Conservation (phyloP, 2,329 filamentous ascomycete genomes). For the Phialocephala subalpina region DNA sequence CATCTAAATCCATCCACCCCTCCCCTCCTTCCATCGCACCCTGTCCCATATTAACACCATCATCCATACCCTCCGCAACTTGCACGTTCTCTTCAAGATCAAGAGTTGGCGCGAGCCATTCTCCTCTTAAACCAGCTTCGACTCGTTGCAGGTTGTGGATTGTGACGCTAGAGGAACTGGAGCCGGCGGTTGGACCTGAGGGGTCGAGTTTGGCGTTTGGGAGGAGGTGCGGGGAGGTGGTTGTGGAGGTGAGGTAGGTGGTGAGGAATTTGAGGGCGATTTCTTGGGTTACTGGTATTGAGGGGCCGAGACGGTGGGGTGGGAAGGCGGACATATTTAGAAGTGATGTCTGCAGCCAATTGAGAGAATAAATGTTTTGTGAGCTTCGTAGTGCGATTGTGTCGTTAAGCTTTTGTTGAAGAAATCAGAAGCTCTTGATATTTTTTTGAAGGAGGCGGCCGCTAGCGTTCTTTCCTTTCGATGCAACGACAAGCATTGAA, state of each 20-base stretch:
- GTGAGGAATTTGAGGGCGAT: slow-evolving; percentile 43
- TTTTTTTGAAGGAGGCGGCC: slow-evolving; percentile 31
- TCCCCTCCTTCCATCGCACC: slow-evolving; percentile 40
- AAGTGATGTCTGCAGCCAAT: not conserved
- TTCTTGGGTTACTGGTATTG: slow-evolving; percentile 38
- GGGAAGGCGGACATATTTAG: slow-evolving; percentile 43
- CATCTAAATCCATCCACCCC: slow-evolving; percentile 47
- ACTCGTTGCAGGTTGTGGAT: slow-evolving; percentile 61
- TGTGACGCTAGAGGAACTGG: slow-evolving; percentile 48
- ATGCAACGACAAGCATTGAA: slow-evolving; percentile 6
- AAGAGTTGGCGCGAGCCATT: slow-evolving; percentile 52
- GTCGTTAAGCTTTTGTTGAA: not conserved
- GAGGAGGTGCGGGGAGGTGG: slow-evolving; percentile 40
- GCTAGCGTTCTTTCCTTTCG: slow-evolving; percentile 37
- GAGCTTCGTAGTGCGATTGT: slow-evolving; percentile 11
- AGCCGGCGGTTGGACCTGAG: slow-evolving; percentile 41
- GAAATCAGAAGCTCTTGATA: slow-evolving; percentile 6
- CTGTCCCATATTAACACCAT: slow-evolving; percentile 34
- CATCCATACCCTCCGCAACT: slow-evolving; percentile 39
- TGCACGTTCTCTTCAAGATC: slow-evolving; percentile 45
- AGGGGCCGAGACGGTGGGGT: slow-evolving; percentile 37
- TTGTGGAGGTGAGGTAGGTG: slow-evolving; percentile 39
- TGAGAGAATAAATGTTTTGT: not conserved
- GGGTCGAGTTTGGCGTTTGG: slow-evolving; percentile 45
- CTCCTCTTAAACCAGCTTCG: slow-evolving; percentile 58